Base-by-base conservation (phyloP, 768 basidiomycete genomes). In the Tylopilus felleus region DNA sequence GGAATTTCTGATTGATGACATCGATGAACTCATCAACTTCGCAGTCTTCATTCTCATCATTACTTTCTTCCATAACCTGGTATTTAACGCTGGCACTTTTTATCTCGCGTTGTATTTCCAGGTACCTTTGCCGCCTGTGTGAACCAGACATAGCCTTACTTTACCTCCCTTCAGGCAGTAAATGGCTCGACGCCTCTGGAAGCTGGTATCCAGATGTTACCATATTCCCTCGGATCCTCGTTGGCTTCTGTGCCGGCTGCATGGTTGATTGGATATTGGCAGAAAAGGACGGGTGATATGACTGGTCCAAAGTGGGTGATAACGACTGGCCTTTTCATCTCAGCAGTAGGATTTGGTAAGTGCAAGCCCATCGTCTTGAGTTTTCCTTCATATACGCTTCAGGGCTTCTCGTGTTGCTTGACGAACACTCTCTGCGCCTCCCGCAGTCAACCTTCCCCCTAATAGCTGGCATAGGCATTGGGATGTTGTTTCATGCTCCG, bases 81-180 rank as follows among this genome's bases (percentile, higher is more conserved):
- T 83, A 16, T 93, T 91, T 70, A 92, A 82, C 58, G 81, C 90
- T 29, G 90, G 88, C 46, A 93, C 90, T 6, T 93, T 88, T 72
- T 93, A 90, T 71, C 81, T 93, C 43, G 88, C 90, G 0, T 69
- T 93, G 22, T 93, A 83, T 68, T 92, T 81, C 70, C 90, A 93
- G 79, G 90, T 88, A 58, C 35, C 74, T 28, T 49, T 33, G 44
- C 49, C 49, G 39, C 10, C 47, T 40, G 45, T 51, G 28, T 49
- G n/a, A 17, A 46, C 51, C 29, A 44, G 21, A 45, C 35, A 33
- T 16, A 29, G 23, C 22, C 47, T 57, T 42, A 54, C 42, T 31
- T 57, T 33, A 54, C 22, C 36, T 48, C 21, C 17, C 13, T 39
- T 48, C 60, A 91, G 89, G 83, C 84, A 16, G 89, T 84, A 36